These are phyloP conservation scores for Lachnellula suecica DNA, from an alignment of 2,329 filamentous ascomycete genomes.

Conservation along the genomic window DNA sequence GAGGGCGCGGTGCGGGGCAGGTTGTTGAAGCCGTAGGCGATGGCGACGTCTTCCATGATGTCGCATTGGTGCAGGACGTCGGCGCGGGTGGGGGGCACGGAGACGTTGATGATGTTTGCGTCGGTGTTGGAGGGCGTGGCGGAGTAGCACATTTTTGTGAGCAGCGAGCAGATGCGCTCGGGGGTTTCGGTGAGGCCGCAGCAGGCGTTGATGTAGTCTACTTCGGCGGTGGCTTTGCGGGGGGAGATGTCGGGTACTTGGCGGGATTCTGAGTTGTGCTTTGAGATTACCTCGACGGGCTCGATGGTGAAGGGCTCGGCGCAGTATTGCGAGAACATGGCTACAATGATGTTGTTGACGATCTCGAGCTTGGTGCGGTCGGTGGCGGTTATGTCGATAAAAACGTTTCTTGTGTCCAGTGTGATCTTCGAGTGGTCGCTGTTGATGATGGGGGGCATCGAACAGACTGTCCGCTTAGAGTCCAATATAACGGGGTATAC, in stretches of 20 bases:
- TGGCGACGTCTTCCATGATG: slow-evolving; percentile 97
- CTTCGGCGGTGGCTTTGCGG: slow-evolving; percentile 75
- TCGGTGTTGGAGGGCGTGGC: slow-evolving; percentile 72
- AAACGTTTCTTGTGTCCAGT: slow-evolving; percentile 84
- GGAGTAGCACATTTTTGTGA: slow-evolving; percentile 87
- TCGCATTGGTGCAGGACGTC: slow-evolving; percentile 96
- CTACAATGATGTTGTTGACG: slow-evolving; percentile 90
- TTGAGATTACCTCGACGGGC: slow-evolving; percentile 86
- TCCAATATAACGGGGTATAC: slow-evolving; percentile 97
- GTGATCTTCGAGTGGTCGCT: slow-evolving; percentile 96
- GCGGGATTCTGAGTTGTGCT: slow-evolving; percentile 83
- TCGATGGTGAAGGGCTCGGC: slow-evolving; percentile 88
- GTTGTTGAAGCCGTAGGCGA: slow-evolving; percentile 97
- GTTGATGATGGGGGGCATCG: slow-evolving; percentile 96
- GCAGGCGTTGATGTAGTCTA: slow-evolving; percentile 92
- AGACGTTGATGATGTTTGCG: slow-evolving; percentile 73
- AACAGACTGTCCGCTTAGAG: slow-evolving; percentile 81
- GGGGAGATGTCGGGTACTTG: slow-evolving; percentile 79
- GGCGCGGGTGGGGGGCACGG: slow-evolving; percentile 84
- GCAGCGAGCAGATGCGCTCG: slow-evolving; percentile 72
- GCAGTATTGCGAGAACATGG: slow-evolving; percentile 96
- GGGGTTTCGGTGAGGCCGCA: slow-evolving; percentile 78
- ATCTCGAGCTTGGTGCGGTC: slow-evolving; percentile 96
- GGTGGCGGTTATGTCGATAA: slow-evolving; percentile 95
- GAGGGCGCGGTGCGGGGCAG: slow-evolving; percentile 84